phyloP scores from a whole-genome alignment of 192 early-diverging fungal genomes.

The Jimgerdemannia flammicorona region DNA sequence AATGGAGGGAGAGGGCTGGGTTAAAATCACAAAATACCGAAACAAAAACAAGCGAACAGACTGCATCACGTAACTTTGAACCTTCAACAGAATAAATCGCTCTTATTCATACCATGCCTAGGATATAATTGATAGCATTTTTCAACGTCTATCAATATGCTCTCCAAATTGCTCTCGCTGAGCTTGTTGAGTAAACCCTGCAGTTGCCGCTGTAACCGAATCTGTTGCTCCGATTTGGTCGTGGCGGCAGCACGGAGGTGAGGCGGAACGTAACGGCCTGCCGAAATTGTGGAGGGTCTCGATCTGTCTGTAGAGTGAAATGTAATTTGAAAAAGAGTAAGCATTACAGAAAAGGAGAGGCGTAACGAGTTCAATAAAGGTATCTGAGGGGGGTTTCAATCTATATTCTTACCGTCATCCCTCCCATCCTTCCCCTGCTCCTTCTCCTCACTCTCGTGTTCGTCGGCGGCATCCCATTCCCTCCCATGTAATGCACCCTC shows the following conservation, averaged over 20 bases:
- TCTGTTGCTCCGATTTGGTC: slow-evolving; percentile 64
- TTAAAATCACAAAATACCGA: not conserved
- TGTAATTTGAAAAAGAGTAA: no score
- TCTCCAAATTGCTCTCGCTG: slow-evolving; percentile 90
- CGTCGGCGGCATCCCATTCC: slow-evolving; percentile 20
- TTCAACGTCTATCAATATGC: slow-evolving; percentile 79
- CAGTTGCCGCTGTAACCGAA: slow-evolving; percentile 71
- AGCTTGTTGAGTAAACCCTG: slow-evolving; percentile 90
- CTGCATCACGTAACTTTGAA: no score
- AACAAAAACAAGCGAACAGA: not conserved
- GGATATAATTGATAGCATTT: slow-evolving; percentile 62
- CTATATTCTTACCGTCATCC: slow-evolving; percentile 6
- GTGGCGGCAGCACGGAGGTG: slow-evolving; percentile 64
- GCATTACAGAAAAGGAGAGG: no score
- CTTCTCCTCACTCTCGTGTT: slow-evolving; percentile 23
- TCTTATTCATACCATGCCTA: slow-evolving; percentile 18
- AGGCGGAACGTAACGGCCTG: slow-evolving; percentile 84
- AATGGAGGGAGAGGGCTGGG: not conserved
- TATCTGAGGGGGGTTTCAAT: no score
- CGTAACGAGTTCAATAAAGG: no score
- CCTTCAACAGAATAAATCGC: no score
- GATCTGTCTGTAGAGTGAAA: not conserved
- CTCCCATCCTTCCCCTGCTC: slow-evolving; percentile 10
- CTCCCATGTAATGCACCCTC: slow-evolving; percentile 1
- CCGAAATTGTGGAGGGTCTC: not conserved